These are phyloP conservation scores for Sideroxylon spinosum DNA, from an alignment of 179 eudicot genomes.

Conservation along the genomic window DNA sequence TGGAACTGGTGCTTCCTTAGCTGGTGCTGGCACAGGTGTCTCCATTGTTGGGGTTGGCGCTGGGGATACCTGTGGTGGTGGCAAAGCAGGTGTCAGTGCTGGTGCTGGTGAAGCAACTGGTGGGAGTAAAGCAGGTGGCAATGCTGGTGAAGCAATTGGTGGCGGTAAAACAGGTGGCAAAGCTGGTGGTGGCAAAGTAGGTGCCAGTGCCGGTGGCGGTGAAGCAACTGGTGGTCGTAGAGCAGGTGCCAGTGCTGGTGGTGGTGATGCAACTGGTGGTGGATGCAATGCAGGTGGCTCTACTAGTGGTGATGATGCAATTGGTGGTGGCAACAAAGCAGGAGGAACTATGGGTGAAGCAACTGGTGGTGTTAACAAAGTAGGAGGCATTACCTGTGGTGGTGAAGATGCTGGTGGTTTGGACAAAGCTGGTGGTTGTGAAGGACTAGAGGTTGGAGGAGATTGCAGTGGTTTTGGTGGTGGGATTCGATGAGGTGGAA, in stretches of 20 bases:
- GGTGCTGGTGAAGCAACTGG: constrained; percentile 27
- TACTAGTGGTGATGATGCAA: constrained; percentile 18
- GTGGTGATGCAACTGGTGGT: constrained; percentile 26
- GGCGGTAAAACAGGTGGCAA: constrained; percentile 31
- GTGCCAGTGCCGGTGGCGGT: constrained; percentile 21
- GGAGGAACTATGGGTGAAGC: constrained; percentile 32
- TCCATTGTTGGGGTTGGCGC: constrained; percentile 16
- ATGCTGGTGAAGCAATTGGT: constrained; percentile 25
- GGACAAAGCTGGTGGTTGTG: no score
- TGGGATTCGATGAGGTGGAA: constrained; percentile 20
- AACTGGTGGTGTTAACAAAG: constrained; percentile 17
- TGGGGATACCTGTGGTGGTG: constrained; percentile 21
- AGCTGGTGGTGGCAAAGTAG: constrained; percentile 16
- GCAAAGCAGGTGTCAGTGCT: constrained; percentile 20
- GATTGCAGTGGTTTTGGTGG: constrained; percentile 12
- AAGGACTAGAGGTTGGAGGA: no score
- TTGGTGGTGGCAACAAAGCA: background rate
- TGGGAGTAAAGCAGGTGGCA: constrained; percentile 20
- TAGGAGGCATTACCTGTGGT: background rate
- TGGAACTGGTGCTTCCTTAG: constrained; percentile 34
- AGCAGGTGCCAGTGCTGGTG: constrained; percentile 20
- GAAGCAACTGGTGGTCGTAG: constrained; percentile 26
- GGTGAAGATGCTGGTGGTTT: no score
- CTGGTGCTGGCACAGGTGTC: constrained; percentile 7
- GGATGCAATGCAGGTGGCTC: constrained; percentile 8